Evolutionary conservation across 768 basidiomycete species (phyloP).

Genomic region (Suillus luteus): DNA sequence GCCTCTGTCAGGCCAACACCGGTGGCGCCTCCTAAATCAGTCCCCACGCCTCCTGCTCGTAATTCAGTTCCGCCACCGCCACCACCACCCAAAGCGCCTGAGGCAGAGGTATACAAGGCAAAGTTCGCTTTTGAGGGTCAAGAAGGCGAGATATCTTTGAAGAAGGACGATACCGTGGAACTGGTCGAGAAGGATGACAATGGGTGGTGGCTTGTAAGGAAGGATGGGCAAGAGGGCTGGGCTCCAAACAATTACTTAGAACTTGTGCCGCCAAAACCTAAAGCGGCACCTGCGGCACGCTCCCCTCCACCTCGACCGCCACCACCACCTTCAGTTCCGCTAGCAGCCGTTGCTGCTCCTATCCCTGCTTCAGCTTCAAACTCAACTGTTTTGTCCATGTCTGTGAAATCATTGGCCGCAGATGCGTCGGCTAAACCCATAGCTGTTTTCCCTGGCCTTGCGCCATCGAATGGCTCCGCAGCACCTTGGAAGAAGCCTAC

Average conservation of each 20-base stretch:
- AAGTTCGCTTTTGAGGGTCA: slow-evolving; percentile 94
- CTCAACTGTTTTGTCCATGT: slow-evolving; percentile 36
- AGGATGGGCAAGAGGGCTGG: slow-evolving; percentile 84
- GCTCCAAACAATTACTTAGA: slow-evolving; percentile 94
- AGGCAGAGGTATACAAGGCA: slow-evolving; percentile 77
- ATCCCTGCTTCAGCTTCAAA: slow-evolving; percentile 33
- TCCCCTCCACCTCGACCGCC: slow-evolving; percentile 59
- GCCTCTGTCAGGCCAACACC: slow-evolving; percentile 35
- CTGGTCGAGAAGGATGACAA: slow-evolving; percentile 90
- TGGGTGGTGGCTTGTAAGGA: slow-evolving; percentile 98
- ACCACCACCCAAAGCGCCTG: slow-evolving; percentile 50
- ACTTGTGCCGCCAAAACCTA: slow-evolving; percentile 66
- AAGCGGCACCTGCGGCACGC: slow-evolving; percentile 66
- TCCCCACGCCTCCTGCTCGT: slow-evolving; percentile 43
- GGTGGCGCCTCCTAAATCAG: slow-evolving; percentile 33
- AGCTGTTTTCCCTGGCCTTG: slow-evolving; percentile 81
- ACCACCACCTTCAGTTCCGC: slow-evolving; percentile 46
- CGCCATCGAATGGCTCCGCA: slow-evolving; percentile 63
- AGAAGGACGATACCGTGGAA: slow-evolving; percentile 92
- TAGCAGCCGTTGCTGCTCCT: slow-evolving; percentile 37
- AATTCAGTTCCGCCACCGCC: slow-evolving; percentile 56
- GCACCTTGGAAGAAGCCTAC: slow-evolving; percentile 72
- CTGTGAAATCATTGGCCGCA: slow-evolving; percentile 50
- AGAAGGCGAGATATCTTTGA: slow-evolving; percentile 86
- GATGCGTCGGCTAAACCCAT: slow-evolving; percentile 74